A percentile compares a stretch with the other conserved stretches of the same genome.
These are phyloP conservation scores for Mesembryanthemum crystallinum DNA, from an alignment of 148 eudicot genomes.

Conservation along the genomic window DNA sequence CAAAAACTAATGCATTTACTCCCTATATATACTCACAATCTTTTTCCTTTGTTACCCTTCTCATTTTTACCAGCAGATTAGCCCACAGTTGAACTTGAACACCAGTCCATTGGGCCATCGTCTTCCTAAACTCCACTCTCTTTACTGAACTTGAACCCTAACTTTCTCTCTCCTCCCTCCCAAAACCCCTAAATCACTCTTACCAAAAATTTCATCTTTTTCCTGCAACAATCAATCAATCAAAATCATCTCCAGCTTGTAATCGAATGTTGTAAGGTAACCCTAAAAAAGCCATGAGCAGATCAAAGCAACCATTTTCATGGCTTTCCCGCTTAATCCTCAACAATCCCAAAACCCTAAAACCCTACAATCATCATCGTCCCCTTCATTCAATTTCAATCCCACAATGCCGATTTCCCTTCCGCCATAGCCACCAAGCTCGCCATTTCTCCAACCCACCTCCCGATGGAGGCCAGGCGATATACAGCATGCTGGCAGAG, in stretches of 20 bases:
- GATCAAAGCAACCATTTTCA: conserved; percentile 24
- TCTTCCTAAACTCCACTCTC: not conserved
- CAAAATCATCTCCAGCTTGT: not conserved
- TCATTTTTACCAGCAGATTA: not conserved
- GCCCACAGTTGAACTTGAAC: conserved; percentile 7
- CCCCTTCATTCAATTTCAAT: not conserved
- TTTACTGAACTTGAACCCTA: not conserved
- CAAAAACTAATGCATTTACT: too few relatives aligned
- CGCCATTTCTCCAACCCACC: conserved; percentile 8
- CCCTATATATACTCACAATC: too few relatives aligned
- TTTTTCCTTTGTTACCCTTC: too few relatives aligned
- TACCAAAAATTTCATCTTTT: too few relatives aligned
- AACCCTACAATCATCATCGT: not conserved
- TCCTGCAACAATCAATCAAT: not conserved
- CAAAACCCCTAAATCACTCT: not conserved
- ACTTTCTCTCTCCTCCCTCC: conserved; percentile 10
- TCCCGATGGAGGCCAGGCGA: not conserved
- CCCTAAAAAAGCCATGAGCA: conserved; percentile 15
- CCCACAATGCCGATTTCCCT: not conserved
- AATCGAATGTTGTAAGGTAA: conserved; percentile 4
- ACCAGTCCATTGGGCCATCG: not conserved
- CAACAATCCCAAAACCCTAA: conserved; percentile 18
- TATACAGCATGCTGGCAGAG: conserved; percentile 30
- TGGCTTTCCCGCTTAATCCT: conserved; percentile 30
- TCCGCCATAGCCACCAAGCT: conserved; percentile 8